phyloP scores from a whole-genome alignment of 2,329 filamentous ascomycete genomes.

The Paracoccidioides brasiliensis region DNA sequence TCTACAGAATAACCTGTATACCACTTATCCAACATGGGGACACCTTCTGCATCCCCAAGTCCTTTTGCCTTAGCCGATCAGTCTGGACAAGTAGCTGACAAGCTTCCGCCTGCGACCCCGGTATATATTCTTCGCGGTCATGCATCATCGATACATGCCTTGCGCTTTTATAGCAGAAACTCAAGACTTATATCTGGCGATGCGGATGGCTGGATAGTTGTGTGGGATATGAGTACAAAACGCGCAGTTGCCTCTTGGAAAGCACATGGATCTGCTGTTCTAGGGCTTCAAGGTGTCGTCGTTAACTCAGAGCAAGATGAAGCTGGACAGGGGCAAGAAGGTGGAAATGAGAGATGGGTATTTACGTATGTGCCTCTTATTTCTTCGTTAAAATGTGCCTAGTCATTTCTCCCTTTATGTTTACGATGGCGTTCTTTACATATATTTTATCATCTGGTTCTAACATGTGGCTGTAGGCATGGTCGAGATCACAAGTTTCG shows the following conservation, averaged over 20 bases:
- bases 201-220: slow-evolving; percentile 73
- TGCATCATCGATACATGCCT: slow-evolving; percentile 61
- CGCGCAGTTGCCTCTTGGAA: slow-evolving; percentile 74
- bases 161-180: slow-evolving; percentile 61
- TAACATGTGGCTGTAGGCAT: slow-evolving; percentile 47
- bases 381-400: background rate
- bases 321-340: slow-evolving; percentile 16
- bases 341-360: slow-evolving; percentile 47
- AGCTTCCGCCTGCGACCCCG: slow-evolving; percentile 40
- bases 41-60: background rate
- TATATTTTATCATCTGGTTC: background rate
- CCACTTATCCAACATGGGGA: background rate
- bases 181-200: slow-evolving; percentile 72
- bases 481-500: slow-evolving; percentile 77
- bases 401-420: slow-evolving; percentile 9
- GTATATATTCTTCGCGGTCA: slow-evolving; percentile 74
- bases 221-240: slow-evolving; percentile 76
- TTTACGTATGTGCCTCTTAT: slow-evolving; percentile 55
- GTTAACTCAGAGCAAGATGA: slow-evolving; percentile 4
- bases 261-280: slow-evolving; percentile 63
- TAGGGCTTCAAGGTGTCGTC: slow-evolving; percentile 61
- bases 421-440: background rate
- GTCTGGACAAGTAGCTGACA: background rate
- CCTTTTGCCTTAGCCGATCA: background rate
- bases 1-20: background rate